phyloP scores from a whole-genome alignment of 1,284 basidiomycete genomes.

The Malassezia slooffiae region DNA sequence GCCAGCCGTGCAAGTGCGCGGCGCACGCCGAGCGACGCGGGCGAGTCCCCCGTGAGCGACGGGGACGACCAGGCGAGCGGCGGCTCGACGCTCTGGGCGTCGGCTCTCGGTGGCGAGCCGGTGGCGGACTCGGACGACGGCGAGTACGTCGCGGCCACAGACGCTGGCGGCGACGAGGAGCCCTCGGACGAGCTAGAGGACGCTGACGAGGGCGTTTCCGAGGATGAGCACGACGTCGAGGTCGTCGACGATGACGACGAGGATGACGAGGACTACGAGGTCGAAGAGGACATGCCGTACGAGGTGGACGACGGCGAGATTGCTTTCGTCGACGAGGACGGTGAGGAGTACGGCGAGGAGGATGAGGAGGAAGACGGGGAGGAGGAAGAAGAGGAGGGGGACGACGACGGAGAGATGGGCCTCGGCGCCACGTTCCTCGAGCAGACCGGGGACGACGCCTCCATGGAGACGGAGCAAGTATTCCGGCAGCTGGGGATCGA shows the following conservation, averaged over 20 bases:
- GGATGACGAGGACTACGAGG: slow-evolving; percentile 16
- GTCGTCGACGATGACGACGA: slow-evolving; percentile 3
- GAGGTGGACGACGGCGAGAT: slow-evolving; percentile 6
- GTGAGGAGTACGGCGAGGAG: slow-evolving; percentile 14
- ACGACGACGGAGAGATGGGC: slow-evolving; percentile 14
- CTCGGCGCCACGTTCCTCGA: slow-evolving; percentile 9
- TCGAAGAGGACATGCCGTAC: slow-evolving; percentile 16
- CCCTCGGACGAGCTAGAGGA: no score
- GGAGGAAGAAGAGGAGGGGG: slow-evolving; percentile 19
- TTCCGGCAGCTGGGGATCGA: background rate
- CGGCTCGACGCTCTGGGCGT: no score
- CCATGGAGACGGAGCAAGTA: background rate
- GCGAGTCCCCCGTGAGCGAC: no score
- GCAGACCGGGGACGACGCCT: background rate
- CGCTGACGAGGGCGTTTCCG: no score
- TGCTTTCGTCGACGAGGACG: slow-evolving; percentile 14
- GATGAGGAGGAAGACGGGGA: slow-evolving; percentile 19
- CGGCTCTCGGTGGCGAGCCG: no score
- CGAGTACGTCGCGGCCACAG: no score
- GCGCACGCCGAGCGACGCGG: no score
- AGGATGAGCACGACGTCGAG: slow-evolving; percentile 11
- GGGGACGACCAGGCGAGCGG: no score
- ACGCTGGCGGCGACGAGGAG: no score
- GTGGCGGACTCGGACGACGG: no score
- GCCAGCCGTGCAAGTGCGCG: no score